Percentiles rank a stretch among this genome's conserved stretches.
phyloP scores from a whole-genome alignment of 1,139 yeast species.

The Suhomyces bribrorum region DNA sequence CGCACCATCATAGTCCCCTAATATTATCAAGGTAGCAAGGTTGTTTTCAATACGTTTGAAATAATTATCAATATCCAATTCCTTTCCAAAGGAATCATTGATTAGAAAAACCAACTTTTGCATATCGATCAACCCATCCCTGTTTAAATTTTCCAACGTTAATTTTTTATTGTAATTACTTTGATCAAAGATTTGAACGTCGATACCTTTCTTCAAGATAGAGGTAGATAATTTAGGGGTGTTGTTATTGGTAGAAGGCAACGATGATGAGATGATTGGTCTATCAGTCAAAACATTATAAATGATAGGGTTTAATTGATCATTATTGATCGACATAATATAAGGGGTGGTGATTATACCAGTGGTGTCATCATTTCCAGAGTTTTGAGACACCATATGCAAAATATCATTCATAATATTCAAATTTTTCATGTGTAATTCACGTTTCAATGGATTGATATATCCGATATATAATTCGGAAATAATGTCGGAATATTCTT shows the following conservation, averaged over 20 bases:
- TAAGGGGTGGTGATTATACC: slow-evolving; percentile 44
- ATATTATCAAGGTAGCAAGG: slow-evolving; percentile 75
- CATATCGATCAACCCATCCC: slow-evolving; percentile 55
- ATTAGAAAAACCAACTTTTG: slow-evolving; percentile 58
- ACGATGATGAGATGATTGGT: slow-evolving; percentile 87
- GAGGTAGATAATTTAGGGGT: slow-evolving; percentile 76
- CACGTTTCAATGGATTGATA: slow-evolving; percentile 44
- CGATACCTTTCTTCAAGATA: slow-evolving; percentile 74
- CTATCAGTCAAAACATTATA: slow-evolving; percentile 90
- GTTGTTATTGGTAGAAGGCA: slow-evolving; percentile 70
- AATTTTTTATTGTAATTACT: slow-evolving; percentile 32
- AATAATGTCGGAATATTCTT: slow-evolving; percentile 69
- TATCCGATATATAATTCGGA: slow-evolving; percentile 63
- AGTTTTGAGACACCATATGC: slow-evolving; percentile 29
- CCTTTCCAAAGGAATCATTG: slow-evolving; percentile 76
- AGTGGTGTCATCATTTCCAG: slow-evolving; percentile 46
- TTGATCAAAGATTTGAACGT: slow-evolving; percentile 53
- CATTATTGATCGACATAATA: slow-evolving; percentile 45
- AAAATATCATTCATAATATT: slow-evolving; percentile 51
- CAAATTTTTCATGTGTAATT: slow-evolving; percentile 56
- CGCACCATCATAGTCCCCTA: slow-evolving; percentile 95
- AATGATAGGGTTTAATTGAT: slow-evolving; percentile 72
- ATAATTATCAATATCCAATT: slow-evolving; percentile 65
- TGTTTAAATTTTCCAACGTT: slow-evolving; percentile 46
- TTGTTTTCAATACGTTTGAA: slow-evolving; percentile 60